These are phyloP conservation scores for Lactarius evosmus DNA, from an alignment of 768 basidiomycete genomes.

Conservation along the genomic window DNA sequence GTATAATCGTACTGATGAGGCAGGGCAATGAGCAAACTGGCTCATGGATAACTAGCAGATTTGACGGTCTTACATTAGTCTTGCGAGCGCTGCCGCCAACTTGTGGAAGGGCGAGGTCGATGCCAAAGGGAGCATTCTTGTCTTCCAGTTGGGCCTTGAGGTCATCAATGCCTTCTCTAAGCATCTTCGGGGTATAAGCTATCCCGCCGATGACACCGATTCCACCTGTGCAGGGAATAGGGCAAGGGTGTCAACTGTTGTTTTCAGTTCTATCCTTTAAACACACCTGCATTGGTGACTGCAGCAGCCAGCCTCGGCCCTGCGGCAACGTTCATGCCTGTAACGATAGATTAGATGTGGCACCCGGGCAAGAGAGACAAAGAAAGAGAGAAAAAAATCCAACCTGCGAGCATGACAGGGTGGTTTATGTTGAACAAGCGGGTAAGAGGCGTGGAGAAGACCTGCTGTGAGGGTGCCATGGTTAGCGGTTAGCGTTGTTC, in stretches of 20 bases:
- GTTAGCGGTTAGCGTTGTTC: no score
- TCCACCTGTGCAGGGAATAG: constrained; percentile 47
- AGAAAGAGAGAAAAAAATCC: constrained; percentile 8
- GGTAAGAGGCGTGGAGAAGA: constrained; percentile 73
- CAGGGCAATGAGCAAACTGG: not conserved
- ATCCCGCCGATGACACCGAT: constrained; percentile 88
- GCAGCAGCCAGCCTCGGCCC: constrained; percentile 82
- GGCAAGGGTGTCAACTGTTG: not conserved
- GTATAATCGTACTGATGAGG: constrained; percentile 63
- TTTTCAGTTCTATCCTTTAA: not conserved
- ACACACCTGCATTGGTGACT: constrained; percentile 80
- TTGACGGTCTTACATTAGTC: constrained; percentile 55
- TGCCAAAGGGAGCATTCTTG: constrained; percentile 72
- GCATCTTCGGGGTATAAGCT: constrained; percentile 67
- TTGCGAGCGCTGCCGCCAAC: constrained; percentile 79
- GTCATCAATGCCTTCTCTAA: constrained; percentile 64
- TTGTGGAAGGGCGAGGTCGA: constrained; percentile 82
- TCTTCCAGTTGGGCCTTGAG: constrained; percentile 73
- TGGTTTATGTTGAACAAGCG: constrained; percentile 74
- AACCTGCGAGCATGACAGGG: constrained; percentile 79
- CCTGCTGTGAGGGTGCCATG: constrained; percentile 66
- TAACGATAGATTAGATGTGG: constrained; percentile 5
- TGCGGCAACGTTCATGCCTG: constrained; percentile 82
- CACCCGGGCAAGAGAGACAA: not conserved
- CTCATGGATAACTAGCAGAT: not conserved